phyloP scores from a whole-genome alignment of 441 rosid genomes.

The Erodium trifolium region DNA sequence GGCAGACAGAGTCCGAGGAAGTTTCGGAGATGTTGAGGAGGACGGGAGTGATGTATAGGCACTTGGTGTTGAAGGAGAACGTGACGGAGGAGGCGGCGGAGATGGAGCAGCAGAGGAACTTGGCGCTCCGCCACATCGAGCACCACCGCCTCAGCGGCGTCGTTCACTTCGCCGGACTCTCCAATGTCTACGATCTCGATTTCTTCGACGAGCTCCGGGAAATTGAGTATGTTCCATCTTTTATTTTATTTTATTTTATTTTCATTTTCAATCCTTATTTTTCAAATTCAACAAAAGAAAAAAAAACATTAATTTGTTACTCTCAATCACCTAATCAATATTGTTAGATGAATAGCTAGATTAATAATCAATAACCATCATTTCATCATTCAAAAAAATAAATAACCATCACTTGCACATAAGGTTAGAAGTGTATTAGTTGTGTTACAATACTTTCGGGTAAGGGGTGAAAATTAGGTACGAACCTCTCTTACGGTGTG shows the following conservation, averaged over 20 bases:
- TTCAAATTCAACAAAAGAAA: too few species aligned
- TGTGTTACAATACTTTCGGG: too few species aligned
- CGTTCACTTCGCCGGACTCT: slow-evolving; percentile 82
- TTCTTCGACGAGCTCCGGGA: slow-evolving; percentile 74
- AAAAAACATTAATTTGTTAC: too few species aligned
- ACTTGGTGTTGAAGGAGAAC: slow-evolving; percentile 62
- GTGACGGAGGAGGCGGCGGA: slow-evolving; percentile 58
- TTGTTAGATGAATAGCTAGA: too few species aligned
- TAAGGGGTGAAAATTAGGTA: too few species aligned
- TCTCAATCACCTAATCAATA: too few species aligned
- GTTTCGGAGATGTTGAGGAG: slow-evolving; percentile 52
- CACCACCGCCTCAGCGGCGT: slow-evolving; percentile 70
- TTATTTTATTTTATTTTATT: neutral
- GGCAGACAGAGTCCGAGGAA: slow-evolving; percentile 31
- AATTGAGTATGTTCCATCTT: slow-evolving; percentile 53
- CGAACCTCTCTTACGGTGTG: too few species aligned
- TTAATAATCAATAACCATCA: too few species aligned
- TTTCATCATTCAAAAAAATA: too few species aligned
- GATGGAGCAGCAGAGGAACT: slow-evolving; percentile 62
- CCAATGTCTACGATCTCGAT: slow-evolving; percentile 74
- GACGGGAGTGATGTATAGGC: slow-evolving; percentile 83
- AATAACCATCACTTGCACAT: too few species aligned
- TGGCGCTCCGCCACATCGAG: slow-evolving; percentile 69
- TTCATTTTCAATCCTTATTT: too few species aligned
- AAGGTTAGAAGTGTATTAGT: too few species aligned